Evolutionary conservation across 2,329 filamentous ascomycete species (phyloP).

Genomic region (Fusarium solani-melongenae): DNA sequence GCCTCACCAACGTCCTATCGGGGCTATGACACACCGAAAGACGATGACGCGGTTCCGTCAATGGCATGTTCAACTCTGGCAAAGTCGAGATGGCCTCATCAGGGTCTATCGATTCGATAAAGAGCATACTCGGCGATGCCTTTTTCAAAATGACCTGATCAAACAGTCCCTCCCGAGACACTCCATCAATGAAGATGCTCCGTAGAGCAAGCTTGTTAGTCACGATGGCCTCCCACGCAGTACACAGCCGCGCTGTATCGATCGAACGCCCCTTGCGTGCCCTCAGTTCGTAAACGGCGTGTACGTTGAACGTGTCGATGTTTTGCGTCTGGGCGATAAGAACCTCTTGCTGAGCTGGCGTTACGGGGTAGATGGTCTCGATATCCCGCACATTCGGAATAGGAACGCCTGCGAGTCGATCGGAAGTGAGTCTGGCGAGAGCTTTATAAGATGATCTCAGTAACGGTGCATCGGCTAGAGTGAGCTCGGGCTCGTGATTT

Average conservation of each 20-base stretch:
- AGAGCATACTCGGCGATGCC: constrained; percentile 63
- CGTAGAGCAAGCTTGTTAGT: constrained; percentile 58
- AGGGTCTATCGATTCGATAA: constrained; percentile 58
- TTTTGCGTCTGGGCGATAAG: constrained; percentile 58
- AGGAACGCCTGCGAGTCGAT: constrained; percentile 54
- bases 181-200: constrained; percentile 64
- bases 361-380: constrained; percentile 61
- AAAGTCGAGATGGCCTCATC: constrained; percentile 53
- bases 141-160: constrained; percentile 61
- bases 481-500: constrained; percentile 58
- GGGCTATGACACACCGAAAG: constrained; percentile 61
- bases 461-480: constrained; percentile 61
- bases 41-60: constrained; percentile 59
- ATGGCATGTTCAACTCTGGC: constrained; percentile 52
- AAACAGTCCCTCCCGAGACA: constrained; percentile 60
- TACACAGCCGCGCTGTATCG: constrained; percentile 58
- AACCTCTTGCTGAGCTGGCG: constrained; percentile 60
- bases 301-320: constrained; percentile 55
- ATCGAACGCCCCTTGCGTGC: constrained; percentile 51
- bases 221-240: constrained; percentile 62
- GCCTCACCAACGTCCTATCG: constrained; percentile 57
- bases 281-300: constrained; percentile 60
- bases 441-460: constrained; percentile 60
- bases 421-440: constrained; percentile 56
- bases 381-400: constrained; percentile 57